Conservation (phyloP, 768 basidiomycete genomes). For the Pluteus cervinus region DNA sequence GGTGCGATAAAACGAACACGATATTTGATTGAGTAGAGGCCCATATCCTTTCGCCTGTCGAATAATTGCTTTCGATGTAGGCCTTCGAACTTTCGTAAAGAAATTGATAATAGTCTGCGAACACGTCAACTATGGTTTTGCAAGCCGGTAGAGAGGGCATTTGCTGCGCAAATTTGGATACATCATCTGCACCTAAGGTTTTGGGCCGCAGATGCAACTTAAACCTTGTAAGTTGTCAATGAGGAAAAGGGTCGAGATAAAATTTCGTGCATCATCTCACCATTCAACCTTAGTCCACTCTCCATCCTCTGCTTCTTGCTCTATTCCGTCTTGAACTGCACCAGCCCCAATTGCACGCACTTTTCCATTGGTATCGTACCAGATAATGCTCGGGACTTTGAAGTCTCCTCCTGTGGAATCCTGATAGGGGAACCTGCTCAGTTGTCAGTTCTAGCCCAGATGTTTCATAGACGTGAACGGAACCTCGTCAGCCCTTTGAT, state of each 20-base stretch:
- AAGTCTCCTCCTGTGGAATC: constrained; percentile 18
- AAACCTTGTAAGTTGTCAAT: constrained; percentile 11
- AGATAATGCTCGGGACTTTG: constrained; percentile 32
- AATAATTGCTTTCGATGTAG: constrained; percentile 34
- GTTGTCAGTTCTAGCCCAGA: neutral
- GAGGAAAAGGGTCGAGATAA: neutral
- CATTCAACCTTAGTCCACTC: constrained; percentile 38
- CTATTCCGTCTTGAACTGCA: constrained; percentile 24
- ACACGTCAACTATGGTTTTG: constrained; percentile 25
- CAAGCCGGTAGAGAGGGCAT: constrained; percentile 27
- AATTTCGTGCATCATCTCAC: constrained; percentile 15
- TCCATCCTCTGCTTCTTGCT: constrained; percentile 31
- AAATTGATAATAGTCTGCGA: constrained; percentile 35
- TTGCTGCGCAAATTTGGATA: neutral
- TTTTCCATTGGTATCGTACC: constrained; percentile 32
- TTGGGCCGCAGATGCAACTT: constrained; percentile 15
- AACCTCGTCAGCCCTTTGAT: constrained; percentile 34
- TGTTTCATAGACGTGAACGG: no score
- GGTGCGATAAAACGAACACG: constrained; percentile 40
- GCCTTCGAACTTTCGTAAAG: constrained; percentile 27
- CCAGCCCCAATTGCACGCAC: constrained; percentile 36
- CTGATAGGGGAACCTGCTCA: constrained; percentile 15
- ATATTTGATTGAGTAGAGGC: constrained; percentile 26
- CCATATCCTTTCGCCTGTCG: constrained; percentile 31
- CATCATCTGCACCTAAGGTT: neutral